A percentile compares a stretch with the other conserved stretches of the same genome.
phyloP scores from a whole-genome alignment of 1,284 basidiomycete species.

The Microstroma glucosiphilum region DNA sequence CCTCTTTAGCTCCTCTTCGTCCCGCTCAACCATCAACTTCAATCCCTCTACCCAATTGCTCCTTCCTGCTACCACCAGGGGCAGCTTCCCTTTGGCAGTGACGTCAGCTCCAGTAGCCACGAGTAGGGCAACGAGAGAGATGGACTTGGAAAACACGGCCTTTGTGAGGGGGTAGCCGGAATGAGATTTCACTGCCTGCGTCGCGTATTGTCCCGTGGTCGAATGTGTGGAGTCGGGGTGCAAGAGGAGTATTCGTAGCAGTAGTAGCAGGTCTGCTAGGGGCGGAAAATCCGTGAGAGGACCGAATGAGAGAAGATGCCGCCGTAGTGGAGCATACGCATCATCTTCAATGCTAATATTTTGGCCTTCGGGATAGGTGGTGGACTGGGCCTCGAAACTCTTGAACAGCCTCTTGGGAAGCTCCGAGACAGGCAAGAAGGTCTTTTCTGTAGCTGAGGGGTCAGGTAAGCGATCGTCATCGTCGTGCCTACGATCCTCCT shows the following conservation, averaged over 20 bases:
- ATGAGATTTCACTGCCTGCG: background rate
- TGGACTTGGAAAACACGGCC: background rate
- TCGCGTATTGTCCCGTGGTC: background rate
- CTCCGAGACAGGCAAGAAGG: background rate
- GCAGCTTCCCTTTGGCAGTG: constrained; percentile 4
- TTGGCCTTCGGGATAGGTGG: background rate
- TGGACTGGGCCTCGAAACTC: background rate
- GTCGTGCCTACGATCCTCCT: background rate
- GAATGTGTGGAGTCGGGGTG: background rate
- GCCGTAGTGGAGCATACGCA: background rate
- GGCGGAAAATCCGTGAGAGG: background rate
- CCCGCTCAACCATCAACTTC: constrained; percentile 8
- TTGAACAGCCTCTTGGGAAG: background rate
- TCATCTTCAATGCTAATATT: background rate
- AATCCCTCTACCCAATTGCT: constrained; percentile 11
- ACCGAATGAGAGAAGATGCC: background rate
- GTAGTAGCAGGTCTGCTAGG: background rate
- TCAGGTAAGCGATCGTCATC: background rate
- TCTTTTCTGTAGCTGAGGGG: background rate
- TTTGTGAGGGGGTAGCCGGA: constrained; percentile 5
- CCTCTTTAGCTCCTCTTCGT: constrained; percentile 7
- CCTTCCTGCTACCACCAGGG: constrained; percentile 8
- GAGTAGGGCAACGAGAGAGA: constrained; percentile 8
- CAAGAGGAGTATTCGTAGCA: background rate
- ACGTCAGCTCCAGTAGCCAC: constrained; percentile 8